phyloP scores from a whole-genome alignment of 169 alveolate species.

The Plasmodium coatneyi region DNA sequence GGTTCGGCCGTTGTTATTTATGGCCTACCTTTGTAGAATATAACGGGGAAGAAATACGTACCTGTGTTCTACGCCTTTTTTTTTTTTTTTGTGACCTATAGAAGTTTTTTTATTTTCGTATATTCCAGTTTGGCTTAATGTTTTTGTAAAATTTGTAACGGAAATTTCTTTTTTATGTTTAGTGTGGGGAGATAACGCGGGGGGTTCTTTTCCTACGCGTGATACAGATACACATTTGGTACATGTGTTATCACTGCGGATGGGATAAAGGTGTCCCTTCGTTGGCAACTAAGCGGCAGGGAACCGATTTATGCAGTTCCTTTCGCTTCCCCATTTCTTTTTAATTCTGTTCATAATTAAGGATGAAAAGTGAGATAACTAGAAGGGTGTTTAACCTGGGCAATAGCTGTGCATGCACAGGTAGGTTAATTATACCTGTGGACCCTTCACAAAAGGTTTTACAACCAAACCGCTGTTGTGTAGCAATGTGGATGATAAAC shows the following conservation, averaged over 20 bases:
- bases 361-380: background rate
- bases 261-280: background rate
- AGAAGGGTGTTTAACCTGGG: background rate
- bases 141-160: background rate
- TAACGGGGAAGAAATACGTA: background rate
- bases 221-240: background rate
- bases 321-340: background rate
- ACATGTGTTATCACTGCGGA: background rate
- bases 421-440: background rate
- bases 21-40: slow-evolving; percentile 78
- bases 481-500: background rate
- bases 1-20: slow-evolving; percentile 80
- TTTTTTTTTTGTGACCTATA: background rate
- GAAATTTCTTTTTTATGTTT: background rate
- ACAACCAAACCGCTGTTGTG: background rate
- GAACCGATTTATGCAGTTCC: background rate
- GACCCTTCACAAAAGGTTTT: background rate
- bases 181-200: background rate
- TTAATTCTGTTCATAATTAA: background rate
- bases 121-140: background rate
- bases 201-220: background rate
- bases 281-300: background rate
- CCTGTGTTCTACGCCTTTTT: background rate
- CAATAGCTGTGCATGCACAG: background rate
- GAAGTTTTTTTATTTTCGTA: background rate